These are phyloP conservation scores for Fusarium burgessii DNA, from an alignment of 2,329 filamentous ascomycete genomes.

Conservation along the genomic window DNA sequence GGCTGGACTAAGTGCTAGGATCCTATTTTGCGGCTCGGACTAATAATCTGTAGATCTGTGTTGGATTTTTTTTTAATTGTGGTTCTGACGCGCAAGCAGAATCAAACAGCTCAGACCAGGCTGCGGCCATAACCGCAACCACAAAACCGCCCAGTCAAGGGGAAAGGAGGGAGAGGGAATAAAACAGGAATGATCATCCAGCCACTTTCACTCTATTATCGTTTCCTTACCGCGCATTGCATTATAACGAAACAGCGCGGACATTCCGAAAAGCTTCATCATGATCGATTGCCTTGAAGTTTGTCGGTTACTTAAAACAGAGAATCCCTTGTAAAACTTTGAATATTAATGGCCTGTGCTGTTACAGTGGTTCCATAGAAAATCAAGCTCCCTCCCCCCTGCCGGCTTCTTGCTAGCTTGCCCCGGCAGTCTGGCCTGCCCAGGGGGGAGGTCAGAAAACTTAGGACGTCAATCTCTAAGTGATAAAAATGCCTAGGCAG, in stretches of 20 bases:
- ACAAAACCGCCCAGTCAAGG: not conserved
- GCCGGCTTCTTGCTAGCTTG: not conserved
- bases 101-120: conserved; percentile 30
- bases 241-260: not conserved
- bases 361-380: conserved; percentile 11
- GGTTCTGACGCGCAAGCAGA: conserved; percentile 36
- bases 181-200: conserved; percentile 7
- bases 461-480: too few species aligned
- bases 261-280: not conserved
- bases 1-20: conserved; percentile 2
- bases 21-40: conserved; percentile 30
- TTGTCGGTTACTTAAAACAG: not conserved
- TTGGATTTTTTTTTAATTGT: conserved; percentile 24
- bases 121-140: conserved; percentile 6
- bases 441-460: not conserved
- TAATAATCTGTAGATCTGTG: conserved; percentile 34
- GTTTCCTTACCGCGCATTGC: not conserved
- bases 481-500: too few species aligned
- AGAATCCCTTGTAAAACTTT: not conserved
- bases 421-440: conserved; percentile 1
- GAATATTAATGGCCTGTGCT: conserved; percentile 1
- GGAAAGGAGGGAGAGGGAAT: not conserved
- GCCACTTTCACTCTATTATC: not conserved
- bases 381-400: conserved; percentile 1
- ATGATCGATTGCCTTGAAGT: conserved; percentile 10